A percentile compares a stretch with the other conserved stretches of the same genome.
These are phyloP conservation scores for Colletotrichum musae DNA, from an alignment of 2,329 filamentous ascomycete species.

Conservation along the genomic window DNA sequence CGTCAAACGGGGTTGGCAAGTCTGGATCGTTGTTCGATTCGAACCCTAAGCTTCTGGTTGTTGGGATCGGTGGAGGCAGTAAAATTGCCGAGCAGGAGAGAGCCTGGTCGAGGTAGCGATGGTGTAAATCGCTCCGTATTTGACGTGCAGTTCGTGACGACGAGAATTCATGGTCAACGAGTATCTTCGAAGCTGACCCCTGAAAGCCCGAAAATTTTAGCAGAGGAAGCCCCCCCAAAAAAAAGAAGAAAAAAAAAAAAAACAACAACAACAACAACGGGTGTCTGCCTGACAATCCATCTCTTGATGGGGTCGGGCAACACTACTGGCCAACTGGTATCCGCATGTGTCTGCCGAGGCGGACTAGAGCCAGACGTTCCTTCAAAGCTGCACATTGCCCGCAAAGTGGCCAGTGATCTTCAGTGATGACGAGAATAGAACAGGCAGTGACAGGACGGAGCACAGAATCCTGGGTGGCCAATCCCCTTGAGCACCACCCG, in stretches of 20 bases:
- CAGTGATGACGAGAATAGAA: slow-evolving; percentile 10
- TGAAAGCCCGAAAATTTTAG: too few species aligned
- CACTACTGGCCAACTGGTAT: too few species aligned
- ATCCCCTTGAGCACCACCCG: too few species aligned
- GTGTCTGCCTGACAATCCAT: not conserved
- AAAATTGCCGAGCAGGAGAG: slow-evolving; percentile 7
- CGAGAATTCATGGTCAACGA: too few species aligned
- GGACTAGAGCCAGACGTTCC: not conserved
- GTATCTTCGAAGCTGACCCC: too few species aligned
- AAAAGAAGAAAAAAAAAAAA: not conserved
- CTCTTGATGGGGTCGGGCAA: not conserved
- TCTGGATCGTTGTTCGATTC: slow-evolving; percentile 73
- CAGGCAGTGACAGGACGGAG: not conserved
- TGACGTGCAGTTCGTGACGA: too few species aligned
- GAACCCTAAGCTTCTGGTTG: slow-evolving; percentile 68
- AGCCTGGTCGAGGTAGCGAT: not conserved
- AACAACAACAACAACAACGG: not conserved
- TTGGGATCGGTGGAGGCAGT: slow-evolving; percentile 66
- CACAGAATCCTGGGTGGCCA: not conserved
- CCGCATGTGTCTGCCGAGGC: not conserved
- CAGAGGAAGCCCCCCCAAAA: too few species aligned
- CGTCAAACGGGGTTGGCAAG: slow-evolving; percentile 69
- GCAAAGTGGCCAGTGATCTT: slow-evolving; percentile 10
- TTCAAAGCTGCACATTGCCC: not conserved
- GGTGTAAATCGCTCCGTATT: too few species aligned